phyloP scores from a whole-genome alignment of 2,329 filamentous ascomycete genomes.

The Cryphonectria japonica region DNA sequence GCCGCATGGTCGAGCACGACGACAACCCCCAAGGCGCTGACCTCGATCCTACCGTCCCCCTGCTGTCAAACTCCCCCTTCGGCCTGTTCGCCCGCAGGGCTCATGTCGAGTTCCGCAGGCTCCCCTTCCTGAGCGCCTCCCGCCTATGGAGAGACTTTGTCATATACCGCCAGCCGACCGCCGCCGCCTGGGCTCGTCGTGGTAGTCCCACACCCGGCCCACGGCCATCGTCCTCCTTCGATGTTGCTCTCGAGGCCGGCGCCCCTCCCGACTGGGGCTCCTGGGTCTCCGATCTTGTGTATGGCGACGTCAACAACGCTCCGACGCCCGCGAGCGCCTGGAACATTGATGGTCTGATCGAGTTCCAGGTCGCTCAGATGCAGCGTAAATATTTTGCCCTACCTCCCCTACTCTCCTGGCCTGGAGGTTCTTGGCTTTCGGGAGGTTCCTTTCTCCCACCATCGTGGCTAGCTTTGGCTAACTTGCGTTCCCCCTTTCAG shows the following conservation, averaged over 20 bases:
- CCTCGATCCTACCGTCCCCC: conserved; percentile 57
- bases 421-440: too few relatives aligned
- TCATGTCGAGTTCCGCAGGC: conserved; percentile 75
- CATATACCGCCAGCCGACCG: conserved; percentile 77
- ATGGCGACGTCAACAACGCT: conserved; percentile 54
- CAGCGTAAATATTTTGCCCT: conserved; percentile 61
- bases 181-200: conserved; percentile 65
- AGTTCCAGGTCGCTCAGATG: conserved; percentile 87
- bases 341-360: conserved; percentile 78
- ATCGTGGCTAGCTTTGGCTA: not conserved
- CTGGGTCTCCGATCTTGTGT: conserved; percentile 51
- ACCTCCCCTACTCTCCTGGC: too few relatives aligned
- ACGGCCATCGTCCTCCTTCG: conserved; percentile 56
- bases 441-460: too few relatives aligned
- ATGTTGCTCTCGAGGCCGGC: conserved; percentile 53
- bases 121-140: conserved; percentile 79
- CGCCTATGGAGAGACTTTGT: conserved; percentile 84
- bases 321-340: conserved; percentile 68
- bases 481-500: conserved; percentile 43
- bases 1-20: conserved; percentile 57
- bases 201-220: conserved; percentile 53
- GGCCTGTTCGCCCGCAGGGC: conserved; percentile 79
- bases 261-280: conserved; percentile 57
- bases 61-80: conserved; percentile 76
- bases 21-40: conserved; percentile 48